A percentile compares a stretch with the other conserved stretches of the same genome.
phyloP scores from a whole-genome alignment of 164 flowering plant species.

The Umbilicus rupestris region DNA sequence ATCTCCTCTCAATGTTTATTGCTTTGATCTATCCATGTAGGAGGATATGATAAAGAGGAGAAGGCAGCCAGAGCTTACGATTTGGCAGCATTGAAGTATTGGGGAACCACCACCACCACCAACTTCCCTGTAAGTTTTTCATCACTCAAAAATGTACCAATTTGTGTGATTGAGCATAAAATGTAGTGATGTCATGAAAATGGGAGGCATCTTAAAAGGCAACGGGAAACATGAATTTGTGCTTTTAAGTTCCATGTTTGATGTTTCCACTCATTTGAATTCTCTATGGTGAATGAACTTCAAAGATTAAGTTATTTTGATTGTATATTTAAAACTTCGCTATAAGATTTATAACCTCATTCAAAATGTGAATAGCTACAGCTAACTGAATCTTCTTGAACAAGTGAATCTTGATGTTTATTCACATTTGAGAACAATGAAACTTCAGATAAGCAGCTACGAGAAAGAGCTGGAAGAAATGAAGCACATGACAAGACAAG shows the following conservation, averaged over 20 bases:
- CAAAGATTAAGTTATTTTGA: not conserved
- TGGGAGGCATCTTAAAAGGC: constrained; percentile 1
- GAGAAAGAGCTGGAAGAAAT: constrained; percentile 86
- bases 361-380: not conserved
- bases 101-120: constrained; percentile 89
- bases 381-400: not conserved
- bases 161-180: not conserved
- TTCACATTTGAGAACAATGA: not conserved
- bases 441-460: constrained; percentile 54
- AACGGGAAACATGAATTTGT: not conserved
- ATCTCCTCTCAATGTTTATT: not conserved
- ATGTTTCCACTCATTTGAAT: constrained; percentile 4
- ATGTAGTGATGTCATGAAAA: not conserved
- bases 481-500: constrained; percentile 97
- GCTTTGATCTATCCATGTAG: constrained; percentile 22
- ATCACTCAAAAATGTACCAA: not conserved
- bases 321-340: too few relatives aligned
- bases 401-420: not conserved
- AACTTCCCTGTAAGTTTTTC: constrained; percentile 60
- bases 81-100: constrained; percentile 89
- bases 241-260: not conserved
- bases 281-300: not conserved
- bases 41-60: constrained; percentile 97
- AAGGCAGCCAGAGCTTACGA: constrained; percentile 94
- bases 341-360: not conserved